Conservation (phyloP, 495 filamentous ascomycete species). For the Penicillium manginii region DNA sequence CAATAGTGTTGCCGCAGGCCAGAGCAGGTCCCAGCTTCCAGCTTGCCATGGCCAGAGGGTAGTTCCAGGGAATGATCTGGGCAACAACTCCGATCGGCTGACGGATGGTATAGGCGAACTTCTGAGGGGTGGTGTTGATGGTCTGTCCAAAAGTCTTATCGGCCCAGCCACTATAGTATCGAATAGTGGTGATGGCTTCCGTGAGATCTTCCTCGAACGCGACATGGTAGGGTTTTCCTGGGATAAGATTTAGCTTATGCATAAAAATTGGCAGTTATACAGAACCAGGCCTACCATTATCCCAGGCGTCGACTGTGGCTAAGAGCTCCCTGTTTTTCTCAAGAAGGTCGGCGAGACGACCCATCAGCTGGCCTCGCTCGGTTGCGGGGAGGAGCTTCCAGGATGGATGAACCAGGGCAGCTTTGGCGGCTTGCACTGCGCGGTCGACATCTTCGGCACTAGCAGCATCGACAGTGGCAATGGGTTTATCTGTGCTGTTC, state of each 20-base stretch:
- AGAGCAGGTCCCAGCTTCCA: conserved; percentile 75
- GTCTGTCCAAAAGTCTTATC: conserved; percentile 93
- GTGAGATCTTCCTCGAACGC: conserved; percentile 72
- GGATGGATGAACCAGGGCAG: conserved; percentile 73
- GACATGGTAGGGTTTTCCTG: conserved; percentile 73
- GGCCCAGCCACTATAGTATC: conserved; percentile 88
- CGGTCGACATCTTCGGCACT: conserved; percentile 78
- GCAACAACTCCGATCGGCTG: conserved; percentile 89
- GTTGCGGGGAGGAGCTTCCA: conserved; percentile 78
- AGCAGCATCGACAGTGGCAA: conserved; percentile 81
- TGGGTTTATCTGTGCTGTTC: conserved; percentile 80
- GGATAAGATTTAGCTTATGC: conserved; percentile 9
- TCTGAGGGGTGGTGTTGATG: conserved; percentile 75
- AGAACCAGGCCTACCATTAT: conserved; percentile 64
- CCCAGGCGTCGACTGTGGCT: conserved; percentile 92
- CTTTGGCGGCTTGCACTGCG: conserved; percentile 80
- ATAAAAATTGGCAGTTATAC: neutral
- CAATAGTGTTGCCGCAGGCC: conserved; percentile 72
- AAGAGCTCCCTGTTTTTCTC: conserved; percentile 70
- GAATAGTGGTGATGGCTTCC: conserved; percentile 70
- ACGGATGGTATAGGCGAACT: conserved; percentile 87
- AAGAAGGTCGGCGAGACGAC: conserved; percentile 72
- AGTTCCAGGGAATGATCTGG: conserved; percentile 95
- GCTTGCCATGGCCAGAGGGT: conserved; percentile 81
- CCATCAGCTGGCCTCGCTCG: conserved; percentile 76